Evolutionary conservation across 108 stramenopile species (phyloP).

Genomic region (Cylindrotheca closterium): DNA sequence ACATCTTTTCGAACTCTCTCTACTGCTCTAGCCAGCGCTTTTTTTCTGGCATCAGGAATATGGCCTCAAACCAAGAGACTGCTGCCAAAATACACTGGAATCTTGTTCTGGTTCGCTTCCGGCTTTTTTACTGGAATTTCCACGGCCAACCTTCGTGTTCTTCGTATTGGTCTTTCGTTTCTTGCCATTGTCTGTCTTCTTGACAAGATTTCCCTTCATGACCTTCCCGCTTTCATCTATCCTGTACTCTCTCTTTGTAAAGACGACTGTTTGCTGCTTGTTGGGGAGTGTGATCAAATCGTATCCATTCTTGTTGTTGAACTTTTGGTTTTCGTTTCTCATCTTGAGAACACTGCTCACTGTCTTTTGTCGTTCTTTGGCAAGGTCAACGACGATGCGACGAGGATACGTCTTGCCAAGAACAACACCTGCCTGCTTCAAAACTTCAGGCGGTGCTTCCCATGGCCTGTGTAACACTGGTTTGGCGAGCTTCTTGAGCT

Average conservation of each 20-base stretch:
- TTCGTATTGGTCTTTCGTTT: no score
- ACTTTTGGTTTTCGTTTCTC: constrained; percentile 25
- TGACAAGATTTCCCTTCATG: no score
- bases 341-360: constrained; percentile 29
- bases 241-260: constrained; percentile 44
- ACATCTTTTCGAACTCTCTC: no score
- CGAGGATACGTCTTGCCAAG: constrained; percentile 34
- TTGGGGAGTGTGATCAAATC: constrained; percentile 35
- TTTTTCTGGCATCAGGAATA: no score
- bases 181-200: no score
- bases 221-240: constrained; percentile 23
- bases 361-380: constrained; percentile 25
- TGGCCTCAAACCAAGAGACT: no score
- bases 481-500: constrained; percentile 23
- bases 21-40: no score
- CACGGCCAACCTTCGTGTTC: no score
- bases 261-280: constrained; percentile 31
- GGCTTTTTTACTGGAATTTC: no score
- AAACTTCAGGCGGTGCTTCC: constrained; percentile 24
- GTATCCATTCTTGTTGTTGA: constrained; percentile 28
- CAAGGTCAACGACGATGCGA: constrained; percentile 27
- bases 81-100: no score
- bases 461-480: constrained; percentile 34
- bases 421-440: constrained; percentile 19
- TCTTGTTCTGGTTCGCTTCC: no score